These are phyloP conservation scores for Haematococcus lacustris DNA, from an alignment of 139 green algal genomes.

Conservation along the genomic window DNA sequence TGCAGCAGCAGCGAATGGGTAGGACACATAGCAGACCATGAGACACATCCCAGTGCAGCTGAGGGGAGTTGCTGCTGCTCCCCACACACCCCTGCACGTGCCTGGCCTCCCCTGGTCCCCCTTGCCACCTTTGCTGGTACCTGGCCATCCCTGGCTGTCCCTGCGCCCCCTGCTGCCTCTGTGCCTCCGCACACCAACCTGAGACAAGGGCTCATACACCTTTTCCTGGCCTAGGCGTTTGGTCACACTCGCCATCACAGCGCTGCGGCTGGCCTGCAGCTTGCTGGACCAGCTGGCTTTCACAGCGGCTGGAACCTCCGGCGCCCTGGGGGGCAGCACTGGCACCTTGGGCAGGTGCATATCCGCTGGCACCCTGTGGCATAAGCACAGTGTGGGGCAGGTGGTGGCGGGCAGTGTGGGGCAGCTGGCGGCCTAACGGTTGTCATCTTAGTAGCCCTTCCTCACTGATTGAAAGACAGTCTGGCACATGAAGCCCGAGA, in stretches of 20 bases:
- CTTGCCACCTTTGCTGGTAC: background rate
- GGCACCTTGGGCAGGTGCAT: constrained; percentile 1
- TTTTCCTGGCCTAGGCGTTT: background rate
- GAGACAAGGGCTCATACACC: constrained; percentile 5
- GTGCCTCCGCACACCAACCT: background rate
- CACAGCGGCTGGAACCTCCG: background rate
- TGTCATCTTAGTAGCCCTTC: too few species aligned
- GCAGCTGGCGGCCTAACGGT: too few species aligned
- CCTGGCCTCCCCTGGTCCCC: background rate
- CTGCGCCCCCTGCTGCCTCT: background rate
- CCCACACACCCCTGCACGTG: background rate
- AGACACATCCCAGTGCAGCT: background rate
- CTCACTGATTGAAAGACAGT: too few species aligned
- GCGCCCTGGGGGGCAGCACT: background rate
- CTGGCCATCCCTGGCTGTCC: background rate
- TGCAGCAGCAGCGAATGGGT: background rate
- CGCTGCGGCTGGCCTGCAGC: background rate
- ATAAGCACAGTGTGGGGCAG: too few species aligned
- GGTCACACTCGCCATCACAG: constrained; percentile 1
- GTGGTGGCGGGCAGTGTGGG: too few species aligned
- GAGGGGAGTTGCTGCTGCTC: background rate
- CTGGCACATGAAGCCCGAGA: too few species aligned
- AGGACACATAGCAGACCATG: background rate
- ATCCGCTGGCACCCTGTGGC: background rate
- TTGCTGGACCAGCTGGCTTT: background rate